Base-by-base conservation (phyloP, 2,329 filamentous ascomycete genomes). In the Huntiella moniliformis region DNA sequence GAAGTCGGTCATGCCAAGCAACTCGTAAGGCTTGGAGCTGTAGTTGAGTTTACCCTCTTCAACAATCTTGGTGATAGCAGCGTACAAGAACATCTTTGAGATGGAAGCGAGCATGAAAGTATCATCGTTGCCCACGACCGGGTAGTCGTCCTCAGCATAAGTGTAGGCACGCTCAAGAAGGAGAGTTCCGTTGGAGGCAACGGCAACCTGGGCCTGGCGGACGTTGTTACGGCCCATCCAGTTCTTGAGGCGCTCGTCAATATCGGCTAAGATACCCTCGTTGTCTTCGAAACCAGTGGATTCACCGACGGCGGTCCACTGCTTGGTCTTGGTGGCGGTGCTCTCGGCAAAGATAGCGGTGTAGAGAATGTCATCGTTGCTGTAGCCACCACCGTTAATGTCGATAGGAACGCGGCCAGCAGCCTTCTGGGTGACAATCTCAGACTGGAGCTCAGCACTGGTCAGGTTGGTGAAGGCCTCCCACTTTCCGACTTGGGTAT, bases 71-170 rank as follows among this genome's bases (percentile, higher is more conserved):
- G 11, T 34, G 16, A 53, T 39, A 16, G 51, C 46, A 5, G 51
- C 52, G 34, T 52, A 43, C 8, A 45, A 18, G 36, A 52, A 53
- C 17, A 52, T 48, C 31, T 53, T 53, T 33, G 51, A 51, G 3
- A 53, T 17, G 31, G 50, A 52, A 15, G 48, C 50, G 3, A 52
- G 34, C 7, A 53, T 40, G 17, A 53, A 53, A 17, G 45, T 13
- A 32, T 52, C 48, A 7, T 51, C 37, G 2, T 42, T 46, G 16
- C 39, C 4, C 1, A 52, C 49, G 11, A 49, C 34, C 7, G 46
- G 48, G 5, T 49, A 48, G 37, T 47, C 45, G 4, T 40, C 39
- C 44, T 52, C 52, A 3, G 50, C 51, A 38, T 51, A 47, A 10
- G 51, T 52, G 44, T 52, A 53, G 3, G 47, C 37, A 40, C 49